Percentiles rank a stretch among this genome's conserved stretches.
phyloP scores from a whole-genome alignment of 306 rosid genomes.

The Cucurbita argyrosperma region DNA sequence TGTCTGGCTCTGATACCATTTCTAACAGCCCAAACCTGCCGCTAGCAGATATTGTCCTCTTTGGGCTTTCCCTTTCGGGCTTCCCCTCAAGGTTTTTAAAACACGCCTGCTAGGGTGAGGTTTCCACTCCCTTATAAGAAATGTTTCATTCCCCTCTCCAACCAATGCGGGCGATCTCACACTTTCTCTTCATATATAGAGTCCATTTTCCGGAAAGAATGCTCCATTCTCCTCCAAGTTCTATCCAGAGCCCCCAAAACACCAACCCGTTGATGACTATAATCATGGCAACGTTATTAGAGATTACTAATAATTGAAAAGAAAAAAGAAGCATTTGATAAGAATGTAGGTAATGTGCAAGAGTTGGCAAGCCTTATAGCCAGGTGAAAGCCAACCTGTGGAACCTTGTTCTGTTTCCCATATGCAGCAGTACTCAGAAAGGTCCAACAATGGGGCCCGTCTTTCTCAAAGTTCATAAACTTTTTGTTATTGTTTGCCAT shows the following conservation, averaged over 20 bases:
- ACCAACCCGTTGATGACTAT: not conserved
- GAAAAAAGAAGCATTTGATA: not conserved
- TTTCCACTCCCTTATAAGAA: too few relatives aligned
- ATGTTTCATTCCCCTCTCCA: too few relatives aligned
- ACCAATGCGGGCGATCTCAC: not conserved
- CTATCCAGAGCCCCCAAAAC: not conserved
- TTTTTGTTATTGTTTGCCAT: conserved; percentile 82
- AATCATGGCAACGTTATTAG: not conserved
- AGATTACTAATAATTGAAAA: not conserved
- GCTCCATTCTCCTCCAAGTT: not conserved
- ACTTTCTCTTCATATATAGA: not conserved
- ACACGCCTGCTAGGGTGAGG: too few relatives aligned
- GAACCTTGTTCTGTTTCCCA: conserved; percentile 82
- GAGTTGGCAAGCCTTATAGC: not conserved
- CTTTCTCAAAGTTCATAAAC: conserved; percentile 26
- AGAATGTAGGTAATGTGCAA: not conserved
- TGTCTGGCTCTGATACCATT: too few relatives aligned
- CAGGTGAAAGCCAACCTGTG: conserved; percentile 43
- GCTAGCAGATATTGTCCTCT: too few relatives aligned
- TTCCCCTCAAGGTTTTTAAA: too few relatives aligned
- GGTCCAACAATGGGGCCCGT: conserved; percentile 86
- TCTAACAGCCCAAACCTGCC: too few relatives aligned
- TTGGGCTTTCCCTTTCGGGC: too few relatives aligned
- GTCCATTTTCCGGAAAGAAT: not conserved
- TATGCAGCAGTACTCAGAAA: conserved; percentile 73